Percentiles rank a stretch among this genome's conserved stretches.
phyloP scores from a whole-genome alignment of 257 asterid species.

The Plantago ovata region DNA sequence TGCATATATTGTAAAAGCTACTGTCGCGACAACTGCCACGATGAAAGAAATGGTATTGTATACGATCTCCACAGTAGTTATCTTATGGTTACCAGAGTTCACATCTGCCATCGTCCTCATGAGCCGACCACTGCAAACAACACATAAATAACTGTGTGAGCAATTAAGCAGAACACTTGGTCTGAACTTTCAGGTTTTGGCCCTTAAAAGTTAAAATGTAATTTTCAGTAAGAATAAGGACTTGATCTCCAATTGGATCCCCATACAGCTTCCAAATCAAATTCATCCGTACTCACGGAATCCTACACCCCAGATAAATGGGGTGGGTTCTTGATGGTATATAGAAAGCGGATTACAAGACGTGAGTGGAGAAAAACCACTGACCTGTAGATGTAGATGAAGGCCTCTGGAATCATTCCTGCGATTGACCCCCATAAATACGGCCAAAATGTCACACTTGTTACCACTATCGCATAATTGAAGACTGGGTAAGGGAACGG shows the following conservation, averaged over 20 bases:
- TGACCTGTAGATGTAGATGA: conserved; percentile 73
- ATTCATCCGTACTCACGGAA: background rate
- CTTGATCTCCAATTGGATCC: no score
- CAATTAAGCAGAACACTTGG: background rate
- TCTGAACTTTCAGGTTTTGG: no score
- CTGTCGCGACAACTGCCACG: conserved; percentile 55
- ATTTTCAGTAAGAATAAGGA: no score
- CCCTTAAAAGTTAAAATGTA: no score
- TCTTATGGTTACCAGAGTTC: conserved; percentile 60
- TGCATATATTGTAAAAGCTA: conserved; percentile 68
- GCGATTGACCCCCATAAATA: conserved; percentile 70
- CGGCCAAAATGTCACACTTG: conserved; percentile 80
- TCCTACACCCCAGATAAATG: no score
- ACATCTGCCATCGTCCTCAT: conserved; percentile 85
- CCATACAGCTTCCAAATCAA: background rate
- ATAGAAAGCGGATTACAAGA: background rate
- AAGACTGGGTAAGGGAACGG: conserved; percentile 81
- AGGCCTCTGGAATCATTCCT: conserved; percentile 83
- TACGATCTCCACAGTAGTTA: conserved; percentile 68
- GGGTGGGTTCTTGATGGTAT: background rate
- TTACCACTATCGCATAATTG: conserved; percentile 74
- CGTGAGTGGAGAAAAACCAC: conserved; percentile 5
- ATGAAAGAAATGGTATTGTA: conserved; percentile 71
- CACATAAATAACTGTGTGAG: conserved; percentile 15
- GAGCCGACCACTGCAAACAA: conserved; percentile 71